Conservation (phyloP, 2,329 filamentous ascomycete genomes). For the Huntiella decipiens region DNA sequence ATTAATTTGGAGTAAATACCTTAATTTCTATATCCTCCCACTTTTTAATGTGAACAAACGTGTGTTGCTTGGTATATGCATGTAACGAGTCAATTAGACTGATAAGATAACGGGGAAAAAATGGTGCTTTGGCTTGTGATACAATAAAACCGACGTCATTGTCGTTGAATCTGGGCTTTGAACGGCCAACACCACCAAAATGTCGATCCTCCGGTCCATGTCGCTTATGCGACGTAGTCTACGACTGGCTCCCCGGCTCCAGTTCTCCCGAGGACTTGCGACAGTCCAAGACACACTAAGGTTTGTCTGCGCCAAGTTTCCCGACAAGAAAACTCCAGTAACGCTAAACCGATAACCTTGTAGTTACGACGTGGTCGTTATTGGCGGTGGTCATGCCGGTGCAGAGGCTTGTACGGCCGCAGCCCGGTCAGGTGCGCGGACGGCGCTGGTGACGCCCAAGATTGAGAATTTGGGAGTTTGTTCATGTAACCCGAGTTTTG, state of each 20-base stretch:
- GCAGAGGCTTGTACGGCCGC: slow-evolving; percentile 85
- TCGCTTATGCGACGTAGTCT: neutral
- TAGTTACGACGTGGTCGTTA: slow-evolving; percentile 76
- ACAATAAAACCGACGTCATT: neutral
- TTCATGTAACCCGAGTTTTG: slow-evolving; percentile 93
- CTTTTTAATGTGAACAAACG: neutral
- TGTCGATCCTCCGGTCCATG: neutral
- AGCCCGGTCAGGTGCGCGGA: slow-evolving; percentile 71
- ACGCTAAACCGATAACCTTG: neutral
- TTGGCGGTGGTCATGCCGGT: slow-evolving; percentile 89
- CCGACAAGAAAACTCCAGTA: too few species aligned
- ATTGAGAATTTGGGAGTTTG: slow-evolving; percentile 80
- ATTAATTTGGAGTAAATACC: neutral
- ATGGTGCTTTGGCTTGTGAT: neutral
- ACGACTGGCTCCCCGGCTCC: neutral
- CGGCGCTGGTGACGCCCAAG: slow-evolving; percentile 75
- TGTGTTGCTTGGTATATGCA: slow-evolving; percentile 1
- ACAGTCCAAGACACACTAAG: neutral
- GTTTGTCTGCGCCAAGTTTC: neutral
- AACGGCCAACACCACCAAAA: neutral
- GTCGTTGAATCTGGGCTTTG: neutral
- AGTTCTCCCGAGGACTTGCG: slow-evolving; percentile 3
- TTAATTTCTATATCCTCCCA: neutral
- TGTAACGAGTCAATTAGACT: slow-evolving; percentile 4
- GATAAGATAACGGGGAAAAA: slow-evolving; percentile 11